phyloP scores from a whole-genome alignment of 1,139 yeast species.

The Nakaseomyces glabratus region DNA sequence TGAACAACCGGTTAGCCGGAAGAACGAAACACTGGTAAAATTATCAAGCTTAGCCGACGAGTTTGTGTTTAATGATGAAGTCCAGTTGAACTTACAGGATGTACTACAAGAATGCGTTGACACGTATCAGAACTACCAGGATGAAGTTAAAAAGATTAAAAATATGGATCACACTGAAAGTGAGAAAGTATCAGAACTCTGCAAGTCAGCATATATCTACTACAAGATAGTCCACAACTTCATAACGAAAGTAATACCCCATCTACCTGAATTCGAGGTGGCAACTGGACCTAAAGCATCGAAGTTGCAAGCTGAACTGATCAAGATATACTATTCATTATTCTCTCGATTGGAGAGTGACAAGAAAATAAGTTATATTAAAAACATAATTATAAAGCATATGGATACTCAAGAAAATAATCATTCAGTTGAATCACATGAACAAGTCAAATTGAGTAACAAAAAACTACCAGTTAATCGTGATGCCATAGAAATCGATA shows the following conservation, averaged over 20 bases:
- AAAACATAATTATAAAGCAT: constrained; percentile 15
- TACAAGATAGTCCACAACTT: constrained; percentile 26
- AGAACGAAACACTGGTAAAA: constrained; percentile 4
- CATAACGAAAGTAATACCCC: constrained; percentile 22
- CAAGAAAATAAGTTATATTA: constrained; percentile 16
- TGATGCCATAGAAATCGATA: too few species aligned
- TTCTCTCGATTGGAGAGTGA: constrained; percentile 18
- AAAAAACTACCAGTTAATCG: too few species aligned
- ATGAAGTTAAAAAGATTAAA: constrained; percentile 17
- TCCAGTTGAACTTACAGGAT: constrained; percentile 14
- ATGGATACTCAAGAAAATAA: constrained; percentile 8
- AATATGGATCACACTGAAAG: constrained; percentile 2
- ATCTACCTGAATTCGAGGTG: constrained; percentile 18
- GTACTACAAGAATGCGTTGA: constrained; percentile 21
- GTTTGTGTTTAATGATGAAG: constrained; percentile 5
- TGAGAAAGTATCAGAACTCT: constrained; percentile 13
- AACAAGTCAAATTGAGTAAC: constrained; percentile 4
- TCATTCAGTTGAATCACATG: background rate
- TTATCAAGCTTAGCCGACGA: constrained; percentile 5
- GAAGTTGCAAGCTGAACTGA: constrained; percentile 10
- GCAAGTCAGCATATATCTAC: constrained; percentile 27
- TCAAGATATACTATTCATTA: constrained; percentile 21
- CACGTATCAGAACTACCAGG: constrained; percentile 19
- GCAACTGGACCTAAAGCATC: constrained; percentile 3
- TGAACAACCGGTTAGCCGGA: constrained; percentile 4